Percentiles rank a stretch among this genome's conserved stretches.
phyloP scores from a whole-genome alignment of 2,329 filamentous ascomycete genomes.

The Metarhizium sp. region DNA sequence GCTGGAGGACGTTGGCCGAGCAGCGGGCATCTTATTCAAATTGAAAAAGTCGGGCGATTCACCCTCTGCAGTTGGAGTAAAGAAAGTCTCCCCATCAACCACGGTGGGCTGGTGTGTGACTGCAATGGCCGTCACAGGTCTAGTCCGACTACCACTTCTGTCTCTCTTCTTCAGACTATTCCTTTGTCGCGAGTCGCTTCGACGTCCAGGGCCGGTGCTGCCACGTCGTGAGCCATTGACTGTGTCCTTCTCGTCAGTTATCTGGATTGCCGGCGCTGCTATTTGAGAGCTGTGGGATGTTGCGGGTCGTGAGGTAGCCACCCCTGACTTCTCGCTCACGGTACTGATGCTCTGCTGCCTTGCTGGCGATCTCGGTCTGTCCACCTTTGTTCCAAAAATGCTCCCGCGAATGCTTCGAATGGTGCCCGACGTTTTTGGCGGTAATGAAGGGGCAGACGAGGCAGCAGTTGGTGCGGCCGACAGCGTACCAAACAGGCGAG shows the following conservation, averaged over 20 bases:
- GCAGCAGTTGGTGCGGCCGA: slow-evolving; percentile 36
- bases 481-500: slow-evolving; percentile 60
- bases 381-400: slow-evolving; percentile 59
- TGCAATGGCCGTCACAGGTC: slow-evolving; percentile 33
- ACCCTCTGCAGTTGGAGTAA: slow-evolving; percentile 35
- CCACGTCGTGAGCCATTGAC: slow-evolving; percentile 26
- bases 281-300: slow-evolving; percentile 35
- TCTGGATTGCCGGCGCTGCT: slow-evolving; percentile 61
- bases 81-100: slow-evolving; percentile 41
- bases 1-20: slow-evolving; percentile 30
- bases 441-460: slow-evolving; percentile 34
- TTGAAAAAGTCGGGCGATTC: slow-evolving; percentile 35
- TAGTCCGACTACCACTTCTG: slow-evolving; percentile 37
- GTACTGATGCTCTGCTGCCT: slow-evolving; percentile 27
- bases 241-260: slow-evolving; percentile 52
- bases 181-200: slow-evolving; percentile 38
- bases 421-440: slow-evolving; percentile 64
- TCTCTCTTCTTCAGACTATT: slow-evolving; percentile 45
- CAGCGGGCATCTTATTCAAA: slow-evolving; percentile 28
- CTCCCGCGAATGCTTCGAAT: slow-evolving; percentile 62
- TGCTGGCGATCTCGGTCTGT: slow-evolving; percentile 33
- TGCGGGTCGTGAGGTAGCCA: slow-evolving; percentile 18
- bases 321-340: slow-evolving; percentile 26
- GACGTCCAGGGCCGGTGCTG: slow-evolving; percentile 25
- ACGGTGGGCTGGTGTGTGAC: slow-evolving; percentile 28